Conservation (phyloP, 441 rosid species). For the Corymbia citriodora region DNA sequence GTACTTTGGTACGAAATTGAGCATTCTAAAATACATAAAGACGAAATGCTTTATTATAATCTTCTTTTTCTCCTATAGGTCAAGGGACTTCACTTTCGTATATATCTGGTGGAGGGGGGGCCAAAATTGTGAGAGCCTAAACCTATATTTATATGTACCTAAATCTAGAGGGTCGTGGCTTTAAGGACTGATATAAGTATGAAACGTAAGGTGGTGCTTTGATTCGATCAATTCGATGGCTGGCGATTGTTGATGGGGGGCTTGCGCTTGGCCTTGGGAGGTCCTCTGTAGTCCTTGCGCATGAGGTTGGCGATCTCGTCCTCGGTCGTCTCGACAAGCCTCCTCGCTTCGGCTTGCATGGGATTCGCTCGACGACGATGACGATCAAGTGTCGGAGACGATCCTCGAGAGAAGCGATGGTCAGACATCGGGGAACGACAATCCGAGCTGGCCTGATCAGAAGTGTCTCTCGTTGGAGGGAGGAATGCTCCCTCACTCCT, state of each 20-base stretch:
- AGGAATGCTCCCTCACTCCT: background rate
- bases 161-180: background rate
- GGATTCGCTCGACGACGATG: background rate
- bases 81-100: conserved; percentile 9
- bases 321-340: background rate
- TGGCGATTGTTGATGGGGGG: conserved; percentile 13
- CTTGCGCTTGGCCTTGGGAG: conserved; percentile 11
- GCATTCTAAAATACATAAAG: background rate
- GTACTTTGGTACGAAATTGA: background rate
- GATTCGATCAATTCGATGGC: background rate
- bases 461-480: background rate
- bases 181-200: background rate
- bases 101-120: background rate
- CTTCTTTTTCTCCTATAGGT: conserved; percentile 1
- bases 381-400: background rate
- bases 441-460: background rate
- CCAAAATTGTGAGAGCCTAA: conserved; percentile 18
- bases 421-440: background rate
- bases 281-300: conserved; percentile 8
- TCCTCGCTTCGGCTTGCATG: background rate
- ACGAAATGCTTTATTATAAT: background rate
- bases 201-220: background rate
- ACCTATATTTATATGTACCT: conserved; percentile 1
- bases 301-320: conserved; percentile 9
- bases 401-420: background rate